Conservation (phyloP, 1,284 basidiomycete genomes). For the Pyrrhoderma noxium region DNA sequence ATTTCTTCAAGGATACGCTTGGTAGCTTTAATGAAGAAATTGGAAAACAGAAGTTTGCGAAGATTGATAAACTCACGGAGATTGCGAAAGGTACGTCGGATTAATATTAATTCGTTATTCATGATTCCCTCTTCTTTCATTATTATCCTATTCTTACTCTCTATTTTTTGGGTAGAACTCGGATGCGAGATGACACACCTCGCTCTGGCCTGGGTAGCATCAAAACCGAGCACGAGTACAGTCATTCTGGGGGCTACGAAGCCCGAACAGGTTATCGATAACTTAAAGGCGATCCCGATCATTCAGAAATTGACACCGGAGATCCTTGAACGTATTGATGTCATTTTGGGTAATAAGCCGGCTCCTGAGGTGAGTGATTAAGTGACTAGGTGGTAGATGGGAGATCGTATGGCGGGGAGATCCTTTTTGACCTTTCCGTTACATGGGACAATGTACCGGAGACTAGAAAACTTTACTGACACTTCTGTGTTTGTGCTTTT, state of each 20-base stretch:
- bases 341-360: constrained; percentile 51
- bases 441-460: neutral
- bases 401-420: no score
- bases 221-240: constrained; percentile 49
- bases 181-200: constrained; percentile 53
- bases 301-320: constrained; percentile 63
- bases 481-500: constrained; percentile 12
- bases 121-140: neutral
- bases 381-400: neutral
- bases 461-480: neutral
- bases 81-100: constrained; percentile 39
- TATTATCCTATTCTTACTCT: neutral
- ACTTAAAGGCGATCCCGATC: constrained; percentile 63
- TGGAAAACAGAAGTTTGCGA: constrained; percentile 59
- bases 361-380: constrained; percentile 23
- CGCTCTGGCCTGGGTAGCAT: constrained; percentile 67
- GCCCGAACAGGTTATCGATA: constrained; percentile 57
- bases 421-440: neutral
- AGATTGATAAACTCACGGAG: constrained; percentile 59
- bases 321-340: constrained; percentile 57
- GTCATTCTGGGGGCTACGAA: constrained; percentile 59
- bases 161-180: constrained; percentile 46
- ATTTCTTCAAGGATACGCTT: constrained; percentile 41
- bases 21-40: constrained; percentile 39
- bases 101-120: constrained; percentile 21